Evolutionary conservation across 352 stramenopile species (phyloP), one percentile per base, ranked within the genome.

Genomic region (Phytopythium delawarense): DNA sequence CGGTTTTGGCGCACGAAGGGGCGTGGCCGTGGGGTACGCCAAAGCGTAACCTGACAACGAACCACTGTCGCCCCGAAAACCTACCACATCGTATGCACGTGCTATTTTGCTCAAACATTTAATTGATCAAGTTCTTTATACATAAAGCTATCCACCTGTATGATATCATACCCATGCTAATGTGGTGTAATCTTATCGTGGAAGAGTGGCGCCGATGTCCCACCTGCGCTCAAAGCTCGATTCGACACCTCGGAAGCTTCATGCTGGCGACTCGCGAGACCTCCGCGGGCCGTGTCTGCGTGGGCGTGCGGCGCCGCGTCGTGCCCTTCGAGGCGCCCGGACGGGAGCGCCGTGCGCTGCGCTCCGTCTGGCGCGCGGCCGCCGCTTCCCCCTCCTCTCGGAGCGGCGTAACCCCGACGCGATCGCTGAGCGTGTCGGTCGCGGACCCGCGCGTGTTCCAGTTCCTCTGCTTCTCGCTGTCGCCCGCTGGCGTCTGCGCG

Each of bases 251-350:
- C 32, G 20, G 9, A 8, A 51, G 7, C 2, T 18, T 2, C 45
- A 51, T 49, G 42, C 2, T 1, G 42, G 16, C 42, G 42, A 49
- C 18, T 23, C 7, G 20, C n/a, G 45, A 56, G 25, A 15, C 49
- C 7, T 9, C 28, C 28, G 21, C 25, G 7, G 16, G 13, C 21
- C 15, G 25, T 4, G 57, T 76, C 16, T 64, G 59, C n/a, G 58
- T 88, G 20, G 76, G 57, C 13, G 62, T 87, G 30, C 62, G 69
- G 56, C 69, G 71, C 20, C 63, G 57, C 28, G 72, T 84, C 28
- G 55, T 70, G 40, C 74, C 78, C 2, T 88, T 84, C 61, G 78
- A 82, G 58, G 42, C 70, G n/a, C 70, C 72, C 2, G 72, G 79
- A 16, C 44, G 51, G 0, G 78, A 88, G 61, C 63, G 25, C 11